Evolutionary conservation across 2,329 filamentous ascomycete genomes (phyloP), one percentile per base, ranked within the genome.

Genomic region (Venturia asperata): DNA sequence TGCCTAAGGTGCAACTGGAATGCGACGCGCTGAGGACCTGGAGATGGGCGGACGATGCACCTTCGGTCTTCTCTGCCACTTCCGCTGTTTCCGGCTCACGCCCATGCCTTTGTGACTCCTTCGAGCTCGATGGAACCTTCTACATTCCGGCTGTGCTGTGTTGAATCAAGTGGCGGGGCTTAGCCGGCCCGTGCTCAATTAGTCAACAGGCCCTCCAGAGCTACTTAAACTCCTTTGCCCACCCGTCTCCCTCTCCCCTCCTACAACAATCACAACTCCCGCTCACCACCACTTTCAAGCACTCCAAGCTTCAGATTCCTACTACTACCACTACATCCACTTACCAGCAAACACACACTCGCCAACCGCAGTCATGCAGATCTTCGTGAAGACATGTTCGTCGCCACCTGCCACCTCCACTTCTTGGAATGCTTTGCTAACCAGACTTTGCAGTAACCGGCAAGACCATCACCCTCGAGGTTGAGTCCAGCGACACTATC

Each of bases 381-480:
- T 97, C 84, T 97, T 96, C 80, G 92, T 96, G 74, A 96, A 96
- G 88, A 96, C 92, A 72, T 85, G 88, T 91, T 83, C 85, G 88
- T 88, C 73, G 43, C 68, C 70, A 71, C 73, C 69, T 70, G 70
- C 70, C 71, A 68, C 69, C 69, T 64, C 67, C 69, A 66, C 66
- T 66, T 65, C 67, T 66, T 67, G 67, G 15, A 43, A 65, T 45
- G 47, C 67, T 63, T 65, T 30, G 73, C 78, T 78, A 71, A 77
- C 74, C 69, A 52, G 37, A 61, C 47, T 21, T 56, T 70, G 63
- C 73, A 85, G 83, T 87, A 64, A 87, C 85, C 68, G 85, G 85
- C 72, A 87, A 87, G 81, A 87, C 85, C 72, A 87, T 87, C 78
- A 87, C 85, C 68, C 78, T 87, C 47, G 85, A 87, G 80, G 85